Conservation (phyloP, 2,329 filamentous ascomycete genomes). For the Penicillium polonicum region DNA sequence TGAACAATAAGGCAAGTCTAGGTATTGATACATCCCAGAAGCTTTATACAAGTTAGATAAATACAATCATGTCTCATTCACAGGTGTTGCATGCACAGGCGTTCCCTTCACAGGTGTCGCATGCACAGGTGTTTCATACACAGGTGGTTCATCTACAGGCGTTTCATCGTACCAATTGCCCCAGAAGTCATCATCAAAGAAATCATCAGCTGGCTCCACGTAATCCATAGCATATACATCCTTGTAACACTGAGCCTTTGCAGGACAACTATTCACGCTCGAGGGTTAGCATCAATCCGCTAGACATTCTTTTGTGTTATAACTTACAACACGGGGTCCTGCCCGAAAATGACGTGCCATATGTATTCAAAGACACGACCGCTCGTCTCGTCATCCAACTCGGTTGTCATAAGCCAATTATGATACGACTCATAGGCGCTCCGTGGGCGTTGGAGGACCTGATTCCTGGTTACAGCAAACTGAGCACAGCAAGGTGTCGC, state of each 20-base stretch:
- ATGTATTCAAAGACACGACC: constrained; percentile 63
- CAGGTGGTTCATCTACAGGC: background rate
- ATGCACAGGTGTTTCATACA: background rate
- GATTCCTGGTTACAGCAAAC: constrained; percentile 59
- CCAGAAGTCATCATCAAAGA: constrained; percentile 4
- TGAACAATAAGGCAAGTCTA: background rate
- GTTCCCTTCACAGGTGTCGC: background rate
- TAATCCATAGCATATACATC: constrained; percentile 29
- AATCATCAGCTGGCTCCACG: background rate
- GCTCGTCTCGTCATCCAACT: constrained; percentile 54
- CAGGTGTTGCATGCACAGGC: background rate
- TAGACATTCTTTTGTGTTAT: background rate
- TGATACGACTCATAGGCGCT: constrained; percentile 57
- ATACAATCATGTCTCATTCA: constrained; percentile 2
- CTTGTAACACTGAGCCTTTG: constrained; percentile 26
- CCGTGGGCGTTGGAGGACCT: constrained; percentile 49
- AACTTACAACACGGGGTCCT: constrained; percentile 42
- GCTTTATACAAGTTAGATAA: background rate
- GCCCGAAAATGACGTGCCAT: constrained; percentile 59
- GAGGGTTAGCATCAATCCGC: constrained; percentile 5
- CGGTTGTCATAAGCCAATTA: constrained; percentile 58
- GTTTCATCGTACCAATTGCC: constrained; percentile 7
- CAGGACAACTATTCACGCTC: constrained; percentile 24
- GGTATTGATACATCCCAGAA: background rate
- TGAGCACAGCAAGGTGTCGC: constrained; percentile 63